phyloP scores from a whole-genome alignment of 352 stramenopile species.

The Globisporangium abappressorium region DNA sequence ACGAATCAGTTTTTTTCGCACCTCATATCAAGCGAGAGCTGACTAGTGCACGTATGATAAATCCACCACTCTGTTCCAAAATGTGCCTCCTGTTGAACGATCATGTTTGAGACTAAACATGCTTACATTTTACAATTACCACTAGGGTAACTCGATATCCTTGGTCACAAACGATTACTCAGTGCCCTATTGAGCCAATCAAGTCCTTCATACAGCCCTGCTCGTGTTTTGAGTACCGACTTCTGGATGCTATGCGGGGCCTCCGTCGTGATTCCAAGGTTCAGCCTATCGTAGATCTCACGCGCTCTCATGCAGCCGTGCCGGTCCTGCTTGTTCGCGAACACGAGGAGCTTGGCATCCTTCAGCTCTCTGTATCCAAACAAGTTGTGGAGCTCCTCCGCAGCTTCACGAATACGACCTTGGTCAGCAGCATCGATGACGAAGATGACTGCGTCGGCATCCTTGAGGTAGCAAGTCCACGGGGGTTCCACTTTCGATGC shows the following conservation, averaged over 20 bases:
- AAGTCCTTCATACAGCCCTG: constrained; percentile 44
- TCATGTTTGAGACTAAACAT: no score
- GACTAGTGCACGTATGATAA: no score
- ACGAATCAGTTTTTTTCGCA: no score
- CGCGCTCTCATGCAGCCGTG: constrained; percentile 25
- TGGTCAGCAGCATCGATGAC: constrained; percentile 69
- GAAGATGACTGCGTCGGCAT: constrained; percentile 66
- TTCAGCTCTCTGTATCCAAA: constrained; percentile 45
- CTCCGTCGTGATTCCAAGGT: constrained; percentile 33
- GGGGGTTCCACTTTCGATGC: constrained; percentile 34
- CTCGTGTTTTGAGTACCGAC: constrained; percentile 25
- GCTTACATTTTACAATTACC: no score
- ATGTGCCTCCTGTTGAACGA: no score
- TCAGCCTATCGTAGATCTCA: constrained; percentile 31
- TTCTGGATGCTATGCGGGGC: constrained; percentile 34
- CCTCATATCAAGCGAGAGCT: no score
- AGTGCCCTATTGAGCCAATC: constrained; percentile 41
- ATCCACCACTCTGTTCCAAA: no score
- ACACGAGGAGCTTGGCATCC: constrained; percentile 44
- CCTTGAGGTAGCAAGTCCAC: constrained; percentile 68
- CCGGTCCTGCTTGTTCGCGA: constrained; percentile 55
- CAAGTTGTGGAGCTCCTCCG: constrained; percentile 37
- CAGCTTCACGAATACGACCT: constrained; percentile 48
- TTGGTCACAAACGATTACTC: no score
- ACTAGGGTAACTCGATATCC: no score